phyloP scores from a whole-genome alignment of 2,329 filamentous ascomycete genomes.

The Epichloe gansuensis region DNA sequence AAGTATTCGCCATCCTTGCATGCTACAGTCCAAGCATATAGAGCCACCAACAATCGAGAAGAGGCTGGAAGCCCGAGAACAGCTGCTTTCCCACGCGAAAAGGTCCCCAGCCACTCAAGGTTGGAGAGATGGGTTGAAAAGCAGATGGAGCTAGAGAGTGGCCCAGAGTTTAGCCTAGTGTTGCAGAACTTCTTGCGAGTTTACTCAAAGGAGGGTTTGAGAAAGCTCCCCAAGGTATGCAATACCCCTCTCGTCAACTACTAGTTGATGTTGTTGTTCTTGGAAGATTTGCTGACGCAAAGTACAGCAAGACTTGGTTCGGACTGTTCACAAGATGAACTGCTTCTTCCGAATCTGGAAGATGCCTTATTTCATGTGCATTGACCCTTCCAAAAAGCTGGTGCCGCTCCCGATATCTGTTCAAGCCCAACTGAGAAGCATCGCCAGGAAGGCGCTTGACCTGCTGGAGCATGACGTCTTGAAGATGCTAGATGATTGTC shows the following conservation, averaged over 20 bases:
- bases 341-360: constrained; percentile 39
- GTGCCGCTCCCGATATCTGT: constrained; percentile 25
- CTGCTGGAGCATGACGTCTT: constrained; percentile 27
- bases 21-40: constrained; percentile 26
- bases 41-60: constrained; percentile 18
- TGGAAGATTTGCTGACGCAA: constrained; percentile 8
- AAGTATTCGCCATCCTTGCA: constrained; percentile 25
- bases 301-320: constrained; percentile 28
- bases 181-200: constrained; percentile 25
- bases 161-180: constrained; percentile 19
- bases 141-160: constrained; percentile 23
- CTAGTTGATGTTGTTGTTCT: background rate
- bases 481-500: constrained; percentile 26
- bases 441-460: constrained; percentile 25
- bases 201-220: constrained; percentile 21
- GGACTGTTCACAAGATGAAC: constrained; percentile 32
- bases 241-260: background rate
- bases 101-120: constrained; percentile 21
- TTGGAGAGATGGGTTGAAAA: constrained; percentile 26
- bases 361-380: constrained; percentile 28
- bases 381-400: constrained; percentile 24
- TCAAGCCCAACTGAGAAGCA: constrained; percentile 26
- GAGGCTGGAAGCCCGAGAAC: constrained; percentile 19
- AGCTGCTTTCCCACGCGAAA: constrained; percentile 24
- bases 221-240: constrained; percentile 27